These are phyloP conservation scores for Xylariomycetidae sp. DNA, from an alignment of 2,329 filamentous ascomycete species.

Conservation along the genomic window DNA sequence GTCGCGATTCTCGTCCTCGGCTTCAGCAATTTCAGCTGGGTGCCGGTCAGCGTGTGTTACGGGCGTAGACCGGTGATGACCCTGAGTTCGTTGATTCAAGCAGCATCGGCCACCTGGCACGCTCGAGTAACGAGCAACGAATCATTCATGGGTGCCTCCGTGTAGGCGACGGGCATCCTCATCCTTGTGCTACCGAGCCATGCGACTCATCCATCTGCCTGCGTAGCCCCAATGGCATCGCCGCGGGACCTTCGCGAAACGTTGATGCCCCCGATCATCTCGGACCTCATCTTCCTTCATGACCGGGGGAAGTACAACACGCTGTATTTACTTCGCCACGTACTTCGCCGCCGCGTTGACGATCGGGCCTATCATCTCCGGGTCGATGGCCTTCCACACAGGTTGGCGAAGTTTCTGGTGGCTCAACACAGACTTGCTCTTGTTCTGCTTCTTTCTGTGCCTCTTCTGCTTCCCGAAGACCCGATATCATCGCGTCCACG, in stretches of 20 bases:
- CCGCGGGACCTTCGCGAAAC: slow-evolving; percentile 27
- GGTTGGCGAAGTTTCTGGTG: slow-evolving; percentile 28
- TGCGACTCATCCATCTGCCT: not conserved
- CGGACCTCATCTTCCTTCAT: slow-evolving; percentile 26
- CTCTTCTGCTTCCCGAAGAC: slow-evolving; percentile 60
- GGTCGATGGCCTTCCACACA: slow-evolving; percentile 23
- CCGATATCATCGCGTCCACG: slow-evolving; percentile 45
- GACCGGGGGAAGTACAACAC: slow-evolving; percentile 23
- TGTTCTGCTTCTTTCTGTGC: slow-evolving; percentile 41
- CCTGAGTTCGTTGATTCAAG: slow-evolving; percentile 24
- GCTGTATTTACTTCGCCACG: slow-evolving; percentile 23
- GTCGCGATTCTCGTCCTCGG: slow-evolving; percentile 27
- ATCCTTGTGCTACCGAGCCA: no score
- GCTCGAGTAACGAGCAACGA: slow-evolving; percentile 23
- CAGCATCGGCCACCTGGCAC: slow-evolving; percentile 27
- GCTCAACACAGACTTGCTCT: slow-evolving; percentile 40
- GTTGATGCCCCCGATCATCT: slow-evolving; percentile 29
- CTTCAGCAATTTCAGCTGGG: slow-evolving; percentile 29
- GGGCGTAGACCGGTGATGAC: slow-evolving; percentile 28
- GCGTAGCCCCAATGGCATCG: slow-evolving; percentile 21
- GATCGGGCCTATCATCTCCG: slow-evolving; percentile 28
- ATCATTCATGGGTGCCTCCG: slow-evolving; percentile 26
- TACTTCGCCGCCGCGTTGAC: slow-evolving; percentile 28
- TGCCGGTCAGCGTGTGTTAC: slow-evolving; percentile 25
- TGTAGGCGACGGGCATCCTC: no score